Evolutionary conservation across 257 asterid species (phyloP).

Genomic region (Solanum microdontum): DNA sequence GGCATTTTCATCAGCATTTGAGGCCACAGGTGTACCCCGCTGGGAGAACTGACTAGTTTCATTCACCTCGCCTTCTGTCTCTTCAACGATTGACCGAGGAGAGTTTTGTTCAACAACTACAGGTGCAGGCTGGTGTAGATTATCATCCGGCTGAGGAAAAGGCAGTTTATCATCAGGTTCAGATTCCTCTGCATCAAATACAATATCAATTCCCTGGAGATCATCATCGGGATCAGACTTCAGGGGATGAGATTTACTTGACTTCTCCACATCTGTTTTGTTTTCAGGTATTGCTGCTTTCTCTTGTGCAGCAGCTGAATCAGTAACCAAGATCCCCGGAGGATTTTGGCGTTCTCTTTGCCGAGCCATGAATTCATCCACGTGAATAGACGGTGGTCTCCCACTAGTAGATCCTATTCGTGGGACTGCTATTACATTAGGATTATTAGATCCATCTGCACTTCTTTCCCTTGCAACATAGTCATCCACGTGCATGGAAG

Average conservation of each 20-base stretch:
- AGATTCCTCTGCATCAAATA: slow-evolving; percentile 90
- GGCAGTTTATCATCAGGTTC: slow-evolving; percentile 84
- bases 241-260: slow-evolving; percentile 42
- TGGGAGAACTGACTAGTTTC: slow-evolving; percentile 52
- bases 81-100: slow-evolving; percentile 86
- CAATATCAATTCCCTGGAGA: slow-evolving; percentile 92
- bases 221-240: slow-evolving; percentile 88
- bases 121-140: slow-evolving; percentile 41
- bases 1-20: slow-evolving; percentile 51
- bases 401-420: slow-evolving; percentile 76
- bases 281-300: slow-evolving; percentile 41
- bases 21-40: slow-evolving; percentile 35
- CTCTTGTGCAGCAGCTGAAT: slow-evolving; percentile 34
- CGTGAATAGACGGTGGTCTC: slow-evolving; percentile 89
- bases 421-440: slow-evolving; percentile 73
- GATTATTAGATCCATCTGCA: slow-evolving; percentile 58
- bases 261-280: slow-evolving; percentile 40
- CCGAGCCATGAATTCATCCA: slow-evolving; percentile 95
- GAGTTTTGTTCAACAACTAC: slow-evolving; percentile 48
- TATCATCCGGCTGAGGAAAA: slow-evolving; percentile 82
- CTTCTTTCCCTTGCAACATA: slow-evolving; percentile 90
- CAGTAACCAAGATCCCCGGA: slow-evolving; percentile 31
- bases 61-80: slow-evolving; percentile 64
- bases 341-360: slow-evolving; percentile 78
- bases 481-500: slow-evolving; percentile 99